Evolutionary conservation across 148 eudicot species (phyloP).

Genomic region (Pouteria glomerata): DNA sequence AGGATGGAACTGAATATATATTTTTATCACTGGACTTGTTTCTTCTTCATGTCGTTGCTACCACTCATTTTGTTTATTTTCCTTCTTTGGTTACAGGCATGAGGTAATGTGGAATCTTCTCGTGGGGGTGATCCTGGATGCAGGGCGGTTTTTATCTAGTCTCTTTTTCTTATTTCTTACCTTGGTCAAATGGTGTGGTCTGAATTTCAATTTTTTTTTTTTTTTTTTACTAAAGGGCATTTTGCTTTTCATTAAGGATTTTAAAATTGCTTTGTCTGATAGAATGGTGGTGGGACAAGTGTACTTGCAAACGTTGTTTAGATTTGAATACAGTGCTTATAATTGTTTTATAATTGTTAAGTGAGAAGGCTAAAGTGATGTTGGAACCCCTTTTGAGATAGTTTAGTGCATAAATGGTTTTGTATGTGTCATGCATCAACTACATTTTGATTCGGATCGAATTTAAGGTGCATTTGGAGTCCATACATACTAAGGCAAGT

Average conservation of each 20-base stretch:
- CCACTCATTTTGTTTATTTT: not conserved
- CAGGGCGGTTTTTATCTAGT: conserved; percentile 33
- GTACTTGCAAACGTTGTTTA: conserved; percentile 8
- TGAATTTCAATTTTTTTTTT: not conserved
- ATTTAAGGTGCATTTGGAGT: not conserved
- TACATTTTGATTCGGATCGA: not conserved
- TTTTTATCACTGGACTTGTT: not conserved
- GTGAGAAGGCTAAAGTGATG: not conserved
- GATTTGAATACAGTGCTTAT: not conserved
- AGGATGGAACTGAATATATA: not conserved
- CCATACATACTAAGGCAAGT: not conserved
- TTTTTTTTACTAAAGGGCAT: not conserved
- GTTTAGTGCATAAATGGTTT: not conserved
- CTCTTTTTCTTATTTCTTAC: not conserved
- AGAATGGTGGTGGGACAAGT: not conserved
- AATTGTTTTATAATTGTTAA: too few species aligned
- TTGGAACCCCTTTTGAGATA: not conserved
- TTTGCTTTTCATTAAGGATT: conserved; percentile 11
- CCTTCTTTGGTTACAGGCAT: conserved; percentile 14
- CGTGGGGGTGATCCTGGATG: conserved; percentile 23
- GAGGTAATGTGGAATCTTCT: conserved; percentile 2
- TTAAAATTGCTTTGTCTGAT: conserved; percentile 9
- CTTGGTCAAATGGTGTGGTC: not conserved
- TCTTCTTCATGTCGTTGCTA: too few species aligned
- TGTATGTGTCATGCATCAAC: too few species aligned